A percentile compares a stretch with the other conserved stretches of the same genome.
Conservation (phyloP, 495 filamentous ascomycete species). For the Hypoxylon crocopeplum region DNA sequence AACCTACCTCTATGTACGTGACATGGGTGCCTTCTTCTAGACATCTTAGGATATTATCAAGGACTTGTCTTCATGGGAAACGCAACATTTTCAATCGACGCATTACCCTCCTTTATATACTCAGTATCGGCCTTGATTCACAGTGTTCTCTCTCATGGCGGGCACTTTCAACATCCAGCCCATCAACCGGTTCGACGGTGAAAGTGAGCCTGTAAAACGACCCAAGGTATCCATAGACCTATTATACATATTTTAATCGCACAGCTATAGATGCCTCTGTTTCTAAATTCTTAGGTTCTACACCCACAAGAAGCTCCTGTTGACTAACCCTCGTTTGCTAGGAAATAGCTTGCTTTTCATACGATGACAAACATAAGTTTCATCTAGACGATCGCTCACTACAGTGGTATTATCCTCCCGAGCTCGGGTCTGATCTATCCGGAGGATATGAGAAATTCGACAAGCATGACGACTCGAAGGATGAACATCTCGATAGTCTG, state of each 20-base stretch:
- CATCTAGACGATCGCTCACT: conserved; percentile 78
- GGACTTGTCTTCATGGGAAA: neutral
- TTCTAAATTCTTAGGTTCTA: no score
- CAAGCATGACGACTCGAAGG: conserved; percentile 78
- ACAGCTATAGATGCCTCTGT: no score
- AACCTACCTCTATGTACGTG: no score
- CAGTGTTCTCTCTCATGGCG: conserved; percentile 32
- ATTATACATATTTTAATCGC: neutral
- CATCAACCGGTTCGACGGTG: conserved; percentile 63
- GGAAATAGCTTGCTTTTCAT: conserved; percentile 93
- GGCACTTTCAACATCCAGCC: conserved; percentile 67
- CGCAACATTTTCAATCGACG: neutral
- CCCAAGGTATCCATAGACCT: conserved; percentile 62
- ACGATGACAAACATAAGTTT: conserved; percentile 80
- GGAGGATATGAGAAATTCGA: conserved; percentile 82
- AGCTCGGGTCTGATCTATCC: conserved; percentile 73
- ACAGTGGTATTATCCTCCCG: conserved; percentile 85
- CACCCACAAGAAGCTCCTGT: no score
- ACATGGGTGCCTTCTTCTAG: no score
- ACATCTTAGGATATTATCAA: no score
- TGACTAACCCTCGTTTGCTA: conserved; percentile 36
- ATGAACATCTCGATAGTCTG: conserved; percentile 89
- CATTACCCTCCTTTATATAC: neutral
- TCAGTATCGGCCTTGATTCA: no score
- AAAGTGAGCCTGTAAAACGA: conserved; percentile 68